Conservation (phyloP, 1,284 basidiomycete genomes). For the Moesziomyces antarcticus region DNA sequence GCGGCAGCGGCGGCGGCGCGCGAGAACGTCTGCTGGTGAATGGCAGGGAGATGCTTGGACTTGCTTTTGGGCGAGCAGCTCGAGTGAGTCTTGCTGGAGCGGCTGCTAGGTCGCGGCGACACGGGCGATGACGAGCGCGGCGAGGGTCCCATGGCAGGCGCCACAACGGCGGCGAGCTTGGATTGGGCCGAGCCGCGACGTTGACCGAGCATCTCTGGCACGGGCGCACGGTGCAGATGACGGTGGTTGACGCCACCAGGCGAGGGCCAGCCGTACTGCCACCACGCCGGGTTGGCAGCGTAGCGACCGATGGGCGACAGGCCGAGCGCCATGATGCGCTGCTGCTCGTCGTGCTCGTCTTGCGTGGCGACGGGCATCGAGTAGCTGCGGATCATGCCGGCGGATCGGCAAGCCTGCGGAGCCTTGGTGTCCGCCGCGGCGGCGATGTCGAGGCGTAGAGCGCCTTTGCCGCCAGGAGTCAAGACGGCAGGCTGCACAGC, state of each 20-base stretch:
- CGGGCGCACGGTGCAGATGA: slow-evolving; percentile 19
- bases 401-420: slow-evolving; percentile 19
- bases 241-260: slow-evolving; percentile 40
- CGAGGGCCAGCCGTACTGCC: slow-evolving; percentile 48
- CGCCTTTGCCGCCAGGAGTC: slow-evolving; percentile 12
- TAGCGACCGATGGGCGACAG: slow-evolving; percentile 25
- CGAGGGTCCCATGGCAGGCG: slow-evolving; percentile 9
- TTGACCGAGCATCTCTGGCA: slow-evolving; percentile 16
- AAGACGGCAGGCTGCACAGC: not conserved
- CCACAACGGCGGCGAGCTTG: slow-evolving; percentile 22
- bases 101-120: slow-evolving; percentile 13
- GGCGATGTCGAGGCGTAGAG: slow-evolving; percentile 35
- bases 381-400: slow-evolving; percentile 56
- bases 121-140: slow-evolving; percentile 2
- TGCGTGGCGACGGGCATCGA: slow-evolving; percentile 61
- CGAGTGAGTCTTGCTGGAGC: slow-evolving; percentile 27
- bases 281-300: slow-evolving; percentile 37
- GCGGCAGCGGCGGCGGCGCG: not conserved
- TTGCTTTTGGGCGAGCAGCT: slow-evolving; percentile 46
- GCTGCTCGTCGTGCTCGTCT: slow-evolving; percentile 53
- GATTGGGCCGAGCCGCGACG: slow-evolving; percentile 24
- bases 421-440: slow-evolving; percentile 19
- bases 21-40: slow-evolving; percentile 30
- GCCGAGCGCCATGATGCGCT: slow-evolving; percentile 49
- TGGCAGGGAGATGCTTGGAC: slow-evolving; percentile 31